phyloP scores from a whole-genome alignment of 495 filamentous ascomycete genomes.

The Aspergillus asperescens region DNA sequence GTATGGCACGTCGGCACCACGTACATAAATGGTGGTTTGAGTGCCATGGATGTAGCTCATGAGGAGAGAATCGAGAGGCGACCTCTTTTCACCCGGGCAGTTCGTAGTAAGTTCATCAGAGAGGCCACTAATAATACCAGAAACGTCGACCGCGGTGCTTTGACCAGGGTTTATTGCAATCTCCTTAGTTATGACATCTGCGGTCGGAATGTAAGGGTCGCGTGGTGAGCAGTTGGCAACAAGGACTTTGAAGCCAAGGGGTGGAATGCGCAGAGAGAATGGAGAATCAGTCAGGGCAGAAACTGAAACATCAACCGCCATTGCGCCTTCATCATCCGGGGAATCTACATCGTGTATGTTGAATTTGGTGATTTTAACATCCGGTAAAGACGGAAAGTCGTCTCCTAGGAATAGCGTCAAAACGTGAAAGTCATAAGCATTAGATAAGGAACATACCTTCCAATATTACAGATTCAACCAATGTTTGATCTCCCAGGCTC shows the following conservation, averaged over 20 bases:
- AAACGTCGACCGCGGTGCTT: slow-evolving; percentile 61
- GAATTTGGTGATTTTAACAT: slow-evolving; percentile 69
- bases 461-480: slow-evolving; percentile 68
- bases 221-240: slow-evolving; percentile 67
- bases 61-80: slow-evolving; percentile 81
- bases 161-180: slow-evolving; percentile 60
- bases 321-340: slow-evolving; percentile 49
- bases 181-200: slow-evolving; percentile 62
- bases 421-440: neutral
- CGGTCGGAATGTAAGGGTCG: slow-evolving; percentile 64
- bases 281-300: slow-evolving; percentile 67
- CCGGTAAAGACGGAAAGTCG: slow-evolving; percentile 69
- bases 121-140: slow-evolving; percentile 62
- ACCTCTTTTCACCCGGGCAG: slow-evolving; percentile 70
- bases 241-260: slow-evolving; percentile 75
- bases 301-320: slow-evolving; percentile 72
- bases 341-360: slow-evolving; percentile 64
- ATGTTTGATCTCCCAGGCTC: slow-evolving; percentile 62
- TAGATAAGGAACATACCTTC: slow-evolving; percentile 54
- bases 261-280: slow-evolving; percentile 64
- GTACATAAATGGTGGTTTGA: slow-evolving; percentile 71
- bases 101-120: slow-evolving; percentile 61
- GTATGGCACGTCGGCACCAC: slow-evolving; percentile 62
- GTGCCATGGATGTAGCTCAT: slow-evolving; percentile 75
- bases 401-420: slow-evolving; percentile 35